Evolutionary conservation across 2,329 filamentous ascomycete species (phyloP).

Genomic region (Cryphonectria radicalis): DNA sequence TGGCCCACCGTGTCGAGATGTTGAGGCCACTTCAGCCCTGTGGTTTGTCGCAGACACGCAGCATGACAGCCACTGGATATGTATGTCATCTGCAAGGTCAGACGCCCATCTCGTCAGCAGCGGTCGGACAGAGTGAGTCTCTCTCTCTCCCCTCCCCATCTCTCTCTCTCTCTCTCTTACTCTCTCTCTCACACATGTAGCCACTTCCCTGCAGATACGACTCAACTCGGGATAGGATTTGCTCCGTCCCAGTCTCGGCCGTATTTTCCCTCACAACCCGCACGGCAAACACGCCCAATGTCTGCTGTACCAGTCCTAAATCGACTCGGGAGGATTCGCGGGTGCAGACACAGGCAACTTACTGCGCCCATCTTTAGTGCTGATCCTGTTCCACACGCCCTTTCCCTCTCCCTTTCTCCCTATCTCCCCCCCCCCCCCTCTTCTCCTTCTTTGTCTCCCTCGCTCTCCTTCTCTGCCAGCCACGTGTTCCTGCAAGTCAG

Average conservation of each 20-base stretch:
- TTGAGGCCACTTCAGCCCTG: slow-evolving; percentile 6
- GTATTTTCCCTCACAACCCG: background rate
- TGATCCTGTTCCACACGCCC: background rate
- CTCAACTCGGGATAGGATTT: background rate
- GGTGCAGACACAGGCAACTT: slow-evolving; percentile 10
- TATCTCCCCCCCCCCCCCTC: background rate
- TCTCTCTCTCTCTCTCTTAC: background rate
- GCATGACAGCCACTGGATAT: background rate
- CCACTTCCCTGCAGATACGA: slow-evolving; percentile 1
- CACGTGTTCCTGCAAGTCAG: slow-evolving; percentile 19
- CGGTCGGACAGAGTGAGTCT: background rate
- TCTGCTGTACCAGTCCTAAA: background rate
- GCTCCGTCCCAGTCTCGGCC: background rate
- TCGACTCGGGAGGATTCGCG: background rate
- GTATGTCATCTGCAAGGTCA: slow-evolving; percentile 5
- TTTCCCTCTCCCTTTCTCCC: background rate
- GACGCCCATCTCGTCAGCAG: slow-evolving; percentile 3
- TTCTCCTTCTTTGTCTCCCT: background rate
- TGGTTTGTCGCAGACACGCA: slow-evolving; percentile 4
- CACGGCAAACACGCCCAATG: background rate
- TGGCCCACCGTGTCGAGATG: background rate
- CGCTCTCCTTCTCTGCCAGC: background rate
- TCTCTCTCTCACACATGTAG: background rate
- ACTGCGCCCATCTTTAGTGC: slow-evolving; percentile 18
- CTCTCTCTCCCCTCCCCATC: too few relatives aligned